These are phyloP conservation scores for Lentinula boryana DNA, from an alignment of 768 basidiomycete species.

Conservation along the genomic window DNA sequence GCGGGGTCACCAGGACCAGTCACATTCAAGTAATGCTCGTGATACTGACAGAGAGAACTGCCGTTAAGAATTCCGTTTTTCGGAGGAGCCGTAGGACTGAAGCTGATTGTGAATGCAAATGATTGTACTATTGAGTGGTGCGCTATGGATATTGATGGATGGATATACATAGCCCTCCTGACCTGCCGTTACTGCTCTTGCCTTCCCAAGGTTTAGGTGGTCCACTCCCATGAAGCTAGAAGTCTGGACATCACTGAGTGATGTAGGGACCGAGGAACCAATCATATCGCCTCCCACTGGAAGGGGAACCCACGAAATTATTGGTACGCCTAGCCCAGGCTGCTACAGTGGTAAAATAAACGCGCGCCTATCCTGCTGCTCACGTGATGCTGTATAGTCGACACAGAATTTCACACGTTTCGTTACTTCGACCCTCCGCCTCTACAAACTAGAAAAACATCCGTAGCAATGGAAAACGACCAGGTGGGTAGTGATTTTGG, in stretches of 20 bases:
- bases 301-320: background rate
- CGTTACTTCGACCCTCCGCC: background rate
- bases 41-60: background rate
- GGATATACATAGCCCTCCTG: background rate
- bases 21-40: background rate
- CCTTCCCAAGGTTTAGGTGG: background rate
- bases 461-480: slow-evolving; percentile 77
- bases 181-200: background rate
- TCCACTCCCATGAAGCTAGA: background rate
- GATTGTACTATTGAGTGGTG: background rate
- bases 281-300: background rate
- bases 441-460: background rate
- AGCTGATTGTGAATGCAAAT: background rate
- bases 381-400: background rate
- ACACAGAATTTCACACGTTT: background rate
- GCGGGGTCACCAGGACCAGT: background rate
- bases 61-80: background rate
- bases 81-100: background rate
- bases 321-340: background rate
- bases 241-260: background rate
- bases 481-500: slow-evolving; percentile 43
- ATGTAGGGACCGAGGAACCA: background rate
- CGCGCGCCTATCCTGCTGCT: too few species aligned
- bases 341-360: background rate
- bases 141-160: background rate